Conservation (phyloP, 768 basidiomycete genomes). For the Glaciozyma martinii region DNA sequence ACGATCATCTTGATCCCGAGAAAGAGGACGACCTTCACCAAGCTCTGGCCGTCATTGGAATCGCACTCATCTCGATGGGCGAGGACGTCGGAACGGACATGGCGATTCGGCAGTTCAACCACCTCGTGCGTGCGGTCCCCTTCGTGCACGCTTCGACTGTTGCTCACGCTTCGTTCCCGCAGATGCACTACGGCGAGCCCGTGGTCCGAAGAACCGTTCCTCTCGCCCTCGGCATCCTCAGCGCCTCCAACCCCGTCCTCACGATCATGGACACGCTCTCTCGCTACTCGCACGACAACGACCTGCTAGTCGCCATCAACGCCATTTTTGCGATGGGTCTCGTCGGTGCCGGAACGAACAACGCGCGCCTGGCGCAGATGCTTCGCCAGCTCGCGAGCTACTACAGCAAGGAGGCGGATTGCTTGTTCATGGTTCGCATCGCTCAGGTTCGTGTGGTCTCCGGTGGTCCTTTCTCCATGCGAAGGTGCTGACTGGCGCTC, state of each 20-base stretch:
- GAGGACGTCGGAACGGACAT: constrained; percentile 97
- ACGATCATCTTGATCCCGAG: constrained; percentile 67
- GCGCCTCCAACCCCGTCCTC: constrained; percentile 89
- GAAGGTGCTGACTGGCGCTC: neutral
- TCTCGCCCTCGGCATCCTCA: constrained; percentile 87
- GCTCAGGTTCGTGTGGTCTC: constrained; percentile 45
- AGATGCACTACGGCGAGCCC: constrained; percentile 99
- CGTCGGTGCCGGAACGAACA: constrained; percentile 97
- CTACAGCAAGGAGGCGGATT: constrained; percentile 95
- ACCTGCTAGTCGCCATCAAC: constrained; percentile 89
- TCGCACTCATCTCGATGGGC: constrained; percentile 92
- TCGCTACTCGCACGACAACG: constrained; percentile 97
- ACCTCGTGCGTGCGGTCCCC: constrained; percentile 55
- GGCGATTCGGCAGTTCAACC: constrained; percentile 95
- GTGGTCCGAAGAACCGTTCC: constrained; percentile 85
- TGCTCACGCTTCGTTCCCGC: constrained; percentile 31
- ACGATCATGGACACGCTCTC: constrained; percentile 92
- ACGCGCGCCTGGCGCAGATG: constrained; percentile 95
- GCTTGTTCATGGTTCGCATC: constrained; percentile 88
- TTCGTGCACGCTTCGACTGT: neutral
- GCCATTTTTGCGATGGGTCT: constrained; percentile 99
- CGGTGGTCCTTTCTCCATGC: neutral
- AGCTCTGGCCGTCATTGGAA: constrained; percentile 83
- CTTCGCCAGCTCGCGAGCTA: constrained; percentile 93
- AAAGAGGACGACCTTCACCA: constrained; percentile 63